phyloP scores from a whole-genome alignment of 1,284 basidiomycete species.

The Gomphus sp. region DNA sequence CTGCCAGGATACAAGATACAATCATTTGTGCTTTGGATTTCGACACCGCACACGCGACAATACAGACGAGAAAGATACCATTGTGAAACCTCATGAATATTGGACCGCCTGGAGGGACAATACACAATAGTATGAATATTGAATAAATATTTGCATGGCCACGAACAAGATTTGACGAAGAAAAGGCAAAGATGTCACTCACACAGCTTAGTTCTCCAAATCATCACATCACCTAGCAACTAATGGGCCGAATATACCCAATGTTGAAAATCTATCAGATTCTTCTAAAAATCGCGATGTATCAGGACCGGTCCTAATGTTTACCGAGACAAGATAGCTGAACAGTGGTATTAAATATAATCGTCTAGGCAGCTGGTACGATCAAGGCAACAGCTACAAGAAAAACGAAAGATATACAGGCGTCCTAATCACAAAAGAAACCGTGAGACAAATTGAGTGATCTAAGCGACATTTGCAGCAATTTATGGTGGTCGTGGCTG shows the following conservation, averaged over 20 bases:
- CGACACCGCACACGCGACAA: neutral
- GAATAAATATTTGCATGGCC: neutral
- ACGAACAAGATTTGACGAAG: no score
- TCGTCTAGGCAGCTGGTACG: neutral
- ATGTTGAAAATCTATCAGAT: no score
- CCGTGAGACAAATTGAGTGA: neutral
- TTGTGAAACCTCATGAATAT: neutral
- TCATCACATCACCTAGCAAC: no score
- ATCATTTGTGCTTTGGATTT: neutral
- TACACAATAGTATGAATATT: neutral
- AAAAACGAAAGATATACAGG: neutral
- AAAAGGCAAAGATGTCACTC: neutral
- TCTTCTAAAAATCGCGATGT: no score
- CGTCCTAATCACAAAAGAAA: neutral
- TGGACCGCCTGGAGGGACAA: neutral
- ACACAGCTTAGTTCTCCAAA: neutral
- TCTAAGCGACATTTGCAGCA: neutral
- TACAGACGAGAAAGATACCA: neutral
- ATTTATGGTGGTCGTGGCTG: neutral
- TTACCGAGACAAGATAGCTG: neutral
- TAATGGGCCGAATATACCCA: no score
- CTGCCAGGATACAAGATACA: neutral
- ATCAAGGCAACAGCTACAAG: neutral
- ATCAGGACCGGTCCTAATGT: neutral
- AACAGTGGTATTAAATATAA: neutral